Percentiles rank a stretch among this genome's conserved stretches.
Evolutionary conservation across 208 protist genomes (phyloP).

Genomic region (Crithidia expoeki): DNA sequence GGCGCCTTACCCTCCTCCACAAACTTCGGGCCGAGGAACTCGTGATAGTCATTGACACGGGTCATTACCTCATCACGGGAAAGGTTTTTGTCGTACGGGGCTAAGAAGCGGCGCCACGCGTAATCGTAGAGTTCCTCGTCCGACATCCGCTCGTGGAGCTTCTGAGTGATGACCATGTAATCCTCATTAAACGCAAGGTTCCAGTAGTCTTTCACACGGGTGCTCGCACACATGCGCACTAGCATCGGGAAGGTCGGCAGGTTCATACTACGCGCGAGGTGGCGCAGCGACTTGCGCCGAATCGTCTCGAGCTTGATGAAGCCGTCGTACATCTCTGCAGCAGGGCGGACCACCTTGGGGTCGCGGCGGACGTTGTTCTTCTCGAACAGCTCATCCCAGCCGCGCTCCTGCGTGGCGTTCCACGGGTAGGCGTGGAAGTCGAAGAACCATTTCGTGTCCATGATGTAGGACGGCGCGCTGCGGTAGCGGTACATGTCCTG

Average conservation of each 20-base stretch:
- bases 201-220: slow-evolving; percentile 92
- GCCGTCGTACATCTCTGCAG: slow-evolving; percentile 91
- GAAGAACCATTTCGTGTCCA: slow-evolving; percentile 91
- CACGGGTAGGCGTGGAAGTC: slow-evolving; percentile 87
- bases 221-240: slow-evolving; percentile 76
- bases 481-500: slow-evolving; percentile 93
- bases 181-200: slow-evolving; percentile 90
- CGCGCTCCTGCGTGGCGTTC: slow-evolving; percentile 77
- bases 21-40: slow-evolving; percentile 87
- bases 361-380: slow-evolving; percentile 93
- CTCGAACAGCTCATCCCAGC: slow-evolving; percentile 92
- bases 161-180: slow-evolving; percentile 92
- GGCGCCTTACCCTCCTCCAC: slow-evolving; percentile 87
- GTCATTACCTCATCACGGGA: slow-evolving; percentile 77
- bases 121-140: slow-evolving; percentile 91
- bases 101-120: slow-evolving; percentile 90
- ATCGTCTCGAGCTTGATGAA: slow-evolving; percentile 88
- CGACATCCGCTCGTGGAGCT: slow-evolving; percentile 86
- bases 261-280: slow-evolving; percentile 90
- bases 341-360: slow-evolving; percentile 73
- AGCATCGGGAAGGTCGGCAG: slow-evolving; percentile 90
- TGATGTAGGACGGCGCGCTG: slow-evolving; percentile 83
- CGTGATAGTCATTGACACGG: slow-evolving; percentile 87
- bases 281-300: slow-evolving; percentile 84
- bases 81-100: slow-evolving; percentile 91